Base-by-base conservation (phyloP, 805 yeast species). In the Candida odintsovae region DNA sequence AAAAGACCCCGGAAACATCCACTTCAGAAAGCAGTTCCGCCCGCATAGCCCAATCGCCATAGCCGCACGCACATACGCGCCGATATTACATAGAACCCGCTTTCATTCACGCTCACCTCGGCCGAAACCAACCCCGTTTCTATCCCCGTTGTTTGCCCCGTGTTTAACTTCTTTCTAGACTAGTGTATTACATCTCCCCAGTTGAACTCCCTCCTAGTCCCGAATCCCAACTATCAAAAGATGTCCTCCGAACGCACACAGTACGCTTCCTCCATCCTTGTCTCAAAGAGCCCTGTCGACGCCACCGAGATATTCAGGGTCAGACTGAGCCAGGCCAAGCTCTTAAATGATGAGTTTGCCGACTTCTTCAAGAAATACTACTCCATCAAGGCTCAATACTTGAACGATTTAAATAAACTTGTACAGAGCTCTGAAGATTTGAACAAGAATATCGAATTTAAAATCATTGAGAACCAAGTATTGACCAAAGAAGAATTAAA, bases 271-370 rank as follows among this genome's bases (percentile, higher is more conserved):
- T 65, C 72, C 19, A 67, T 73, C 25, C 55, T 71, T 59, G 68
- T 71, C 25, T 57, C 72, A 19, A 72, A 77, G 53, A 59, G 72
- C 35, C 87, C 89, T 13, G 67, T 69, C 23, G 82, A 76, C 54
- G 81, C 86, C 19, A 73, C 80, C 50, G 85, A 78, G 55, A 70
- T 78, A 28, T 69, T 84, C 25, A 68, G 80, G 43, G 72, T 81
- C 44, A 75, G 90, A 50, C 68, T 78, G 36, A 66, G 73, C 29
- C 78, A 76, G 53, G 78, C 82, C 40, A 75, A 76, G 55, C 57
- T 71, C 40, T 66, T 81, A 42, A 83, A 83, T 56, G 76, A 75
- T 47, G 82, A 78, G 43, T 71, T 86, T 51, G 80, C 86, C 35
- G 72, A 70, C 38, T 76, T 87, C 73, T 70, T 86, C 46, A 73